These are phyloP conservation scores for Tuctoria greenei DNA, from an alignment of 176 grass and related monocot genomes.

Conservation along the genomic window DNA sequence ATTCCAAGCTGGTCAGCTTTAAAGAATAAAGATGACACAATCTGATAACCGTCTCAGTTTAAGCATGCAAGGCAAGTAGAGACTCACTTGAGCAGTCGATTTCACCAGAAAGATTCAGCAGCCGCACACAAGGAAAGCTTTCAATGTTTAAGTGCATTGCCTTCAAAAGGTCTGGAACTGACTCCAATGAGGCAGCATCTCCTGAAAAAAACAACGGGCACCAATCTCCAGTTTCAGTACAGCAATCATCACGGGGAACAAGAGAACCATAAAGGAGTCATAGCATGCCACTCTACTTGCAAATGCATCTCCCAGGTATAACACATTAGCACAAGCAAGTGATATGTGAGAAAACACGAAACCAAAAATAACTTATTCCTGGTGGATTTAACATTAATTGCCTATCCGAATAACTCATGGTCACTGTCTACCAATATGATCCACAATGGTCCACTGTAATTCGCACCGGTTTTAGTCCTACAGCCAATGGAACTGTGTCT, in stretches of 20 bases:
- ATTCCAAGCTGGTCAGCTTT: constrained; percentile 1
- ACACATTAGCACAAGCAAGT: not conserved
- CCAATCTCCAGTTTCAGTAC: constrained; percentile 3
- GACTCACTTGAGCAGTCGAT: constrained; percentile 96
- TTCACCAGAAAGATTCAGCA: constrained; percentile 91
- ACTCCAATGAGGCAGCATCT: constrained; percentile 57
- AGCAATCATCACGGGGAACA: not conserved
- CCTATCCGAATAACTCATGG: not conserved
- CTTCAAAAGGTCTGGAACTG: constrained; percentile 95
- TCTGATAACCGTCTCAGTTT: constrained; percentile 1
- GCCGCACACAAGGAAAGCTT: constrained; percentile 86
- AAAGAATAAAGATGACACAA: constrained; percentile 22
- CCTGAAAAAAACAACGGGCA: constrained; percentile 47
- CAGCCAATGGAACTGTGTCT: not conserved
- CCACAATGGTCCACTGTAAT: not conserved
- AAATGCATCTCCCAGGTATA: not conserved
- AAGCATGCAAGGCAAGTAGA: not conserved
- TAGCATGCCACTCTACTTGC: not conserved
- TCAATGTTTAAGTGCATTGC: constrained; percentile 81
- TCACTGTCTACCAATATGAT: not conserved
- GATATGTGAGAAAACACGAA: not conserved
- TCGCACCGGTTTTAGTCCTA: not conserved
- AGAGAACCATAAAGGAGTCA: not conserved
- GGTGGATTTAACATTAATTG: not conserved
- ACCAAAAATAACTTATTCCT: not conserved